These are phyloP conservation scores for Vitis hybrid DNA, from an alignment of 177 flowering plant species.

Conservation along the genomic window DNA sequence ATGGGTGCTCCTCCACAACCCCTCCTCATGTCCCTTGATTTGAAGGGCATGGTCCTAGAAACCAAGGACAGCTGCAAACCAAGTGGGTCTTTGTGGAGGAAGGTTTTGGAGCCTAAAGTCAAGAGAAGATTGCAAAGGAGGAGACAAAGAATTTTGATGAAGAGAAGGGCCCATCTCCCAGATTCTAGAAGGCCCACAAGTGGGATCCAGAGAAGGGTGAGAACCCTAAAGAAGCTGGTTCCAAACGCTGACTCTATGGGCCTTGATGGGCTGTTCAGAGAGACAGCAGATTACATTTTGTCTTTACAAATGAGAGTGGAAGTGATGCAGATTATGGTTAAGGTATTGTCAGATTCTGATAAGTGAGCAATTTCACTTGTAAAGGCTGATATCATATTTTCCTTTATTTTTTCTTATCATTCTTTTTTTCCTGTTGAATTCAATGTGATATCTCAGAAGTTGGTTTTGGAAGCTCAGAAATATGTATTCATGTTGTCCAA, in stretches of 20 bases:
- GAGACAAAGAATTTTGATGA: constrained; percentile 18
- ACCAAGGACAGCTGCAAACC: constrained; percentile 9
- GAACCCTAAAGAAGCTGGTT: constrained; percentile 33
- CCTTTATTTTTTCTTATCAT: neutral
- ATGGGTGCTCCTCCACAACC: constrained; percentile 32
- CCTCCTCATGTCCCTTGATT: constrained; percentile 13
- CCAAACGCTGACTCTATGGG: constrained; percentile 28
- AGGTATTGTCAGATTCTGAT: constrained; percentile 17
- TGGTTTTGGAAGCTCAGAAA: neutral
- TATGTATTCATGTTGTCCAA: constrained; percentile 2
- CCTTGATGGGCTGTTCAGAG: constrained; percentile 39
- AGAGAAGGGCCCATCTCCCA: constrained; percentile 21
- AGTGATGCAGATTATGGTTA: constrained; percentile 37
- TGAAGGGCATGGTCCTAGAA: constrained; percentile 16
- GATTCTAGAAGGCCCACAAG: constrained; percentile 8
- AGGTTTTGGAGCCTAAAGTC: constrained; percentile 16
- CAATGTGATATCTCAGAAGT: neutral
- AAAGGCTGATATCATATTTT: constrained; percentile 10
- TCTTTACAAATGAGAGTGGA: constrained; percentile 34
- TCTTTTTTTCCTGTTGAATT: neutral
- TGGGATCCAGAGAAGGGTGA: constrained; percentile 24
- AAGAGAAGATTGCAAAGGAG: constrained; percentile 18
- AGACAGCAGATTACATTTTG: constrained; percentile 48
- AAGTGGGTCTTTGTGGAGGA: constrained; percentile 16
- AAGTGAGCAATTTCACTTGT: constrained; percentile 13